Base-by-base conservation (phyloP, 768 basidiomycete genomes). In the Rhodotorula sphaerocarpa region DNA sequence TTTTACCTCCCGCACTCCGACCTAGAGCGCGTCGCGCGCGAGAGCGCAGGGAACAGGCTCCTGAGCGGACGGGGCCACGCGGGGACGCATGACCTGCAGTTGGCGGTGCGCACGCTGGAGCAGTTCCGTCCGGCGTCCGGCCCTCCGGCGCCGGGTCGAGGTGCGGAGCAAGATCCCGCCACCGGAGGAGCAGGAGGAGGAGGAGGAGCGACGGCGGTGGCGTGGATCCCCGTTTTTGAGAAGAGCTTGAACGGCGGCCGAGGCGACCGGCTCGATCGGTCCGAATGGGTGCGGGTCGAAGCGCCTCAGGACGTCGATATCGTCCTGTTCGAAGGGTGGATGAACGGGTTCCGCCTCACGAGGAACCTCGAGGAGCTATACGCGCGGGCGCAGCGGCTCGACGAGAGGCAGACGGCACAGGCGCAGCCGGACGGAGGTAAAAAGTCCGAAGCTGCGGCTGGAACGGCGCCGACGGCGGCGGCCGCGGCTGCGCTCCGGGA, bases 291-390 rank as follows among this genome's bases (percentile, higher is more conserved):
- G 2, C 67, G 77, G 3, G 77, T 90, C 10, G 39, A 77, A 65
- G 23, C 15, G 18, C 48, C 57, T 30, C 72, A 78, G 72, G 80
- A 80, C 0, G 64, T 86, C 9, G 89, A 99, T 72, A 78, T 97
- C 20, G 85, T 97, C 53, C 80, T 99, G 52, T 77, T 99, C 52
- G 95, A 99, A 77, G 95, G 95, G 15, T 99, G 95, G 95, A 90
- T 86, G 75, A 83, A 87, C 28, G 92, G 93, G 0, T 96, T 95
- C 73, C 79, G 80, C 54, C 84, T 67, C 23, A 75, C 77, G 1
- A 2, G 14, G 15, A 18, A 33, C 27, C 58, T 65, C 20, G 0
- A 1, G 3, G 81, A 82, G 63, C 73, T 90, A 39, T 89, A 85
- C 61, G 55, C 66, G 9, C 44, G 57, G 23, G 72, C 61, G 7